phyloP scores from a whole-genome alignment of 192 early-diverging fungal species.

The Gamsiella multidivaricata region DNA sequence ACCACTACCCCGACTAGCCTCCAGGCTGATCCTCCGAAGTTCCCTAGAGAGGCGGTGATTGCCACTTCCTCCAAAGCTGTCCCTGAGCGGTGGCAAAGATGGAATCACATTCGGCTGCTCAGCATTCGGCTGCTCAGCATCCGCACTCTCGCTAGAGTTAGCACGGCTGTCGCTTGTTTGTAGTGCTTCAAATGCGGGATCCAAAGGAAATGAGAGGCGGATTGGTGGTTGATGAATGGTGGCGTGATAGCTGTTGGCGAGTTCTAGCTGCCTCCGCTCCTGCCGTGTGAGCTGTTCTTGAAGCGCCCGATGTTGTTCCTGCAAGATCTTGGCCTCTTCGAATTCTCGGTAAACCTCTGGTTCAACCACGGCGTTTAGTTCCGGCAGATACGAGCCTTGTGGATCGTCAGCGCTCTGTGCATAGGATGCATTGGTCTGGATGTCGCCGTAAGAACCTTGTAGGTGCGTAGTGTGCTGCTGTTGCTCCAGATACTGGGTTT shows the following conservation, averaged over 20 bases:
- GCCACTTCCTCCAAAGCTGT: slow-evolving; percentile 18
- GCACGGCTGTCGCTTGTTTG: not conserved
- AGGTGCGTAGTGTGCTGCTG: not conserved
- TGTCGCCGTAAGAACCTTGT: too few species aligned
- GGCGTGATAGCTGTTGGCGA: slow-evolving; percentile 22
- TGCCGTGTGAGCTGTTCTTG: slow-evolving; percentile 26
- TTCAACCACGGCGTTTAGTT: not conserved
- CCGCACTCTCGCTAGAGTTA: not conserved
- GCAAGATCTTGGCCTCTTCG: slow-evolving; percentile 36
- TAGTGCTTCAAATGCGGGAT: slow-evolving; percentile 9
- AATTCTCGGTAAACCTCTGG: slow-evolving; percentile 18
- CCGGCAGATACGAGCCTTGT: not conserved
- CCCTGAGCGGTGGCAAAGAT: slow-evolving; percentile 13
- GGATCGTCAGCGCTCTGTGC: not conserved
- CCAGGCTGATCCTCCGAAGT: slow-evolving; percentile 30
- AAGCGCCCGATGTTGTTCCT: slow-evolving; percentile 20
- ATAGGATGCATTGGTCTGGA: too few species aligned
- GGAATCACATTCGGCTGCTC: not conserved
- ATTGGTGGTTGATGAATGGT: slow-evolving; percentile 37
- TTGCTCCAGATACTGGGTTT: slow-evolving; percentile 23
- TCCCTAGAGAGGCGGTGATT: slow-evolving; percentile 22
- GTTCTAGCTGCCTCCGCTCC: slow-evolving; percentile 24
- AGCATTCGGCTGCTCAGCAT: not conserved
- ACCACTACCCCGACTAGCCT: slow-evolving; percentile 19
- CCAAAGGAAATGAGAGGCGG: slow-evolving; percentile 26